A percentile compares a stretch with the other conserved stretches of the same genome.
phyloP scores from a whole-genome alignment of 1,139 yeast species.

The Nakaseomyces glabratus region DNA sequence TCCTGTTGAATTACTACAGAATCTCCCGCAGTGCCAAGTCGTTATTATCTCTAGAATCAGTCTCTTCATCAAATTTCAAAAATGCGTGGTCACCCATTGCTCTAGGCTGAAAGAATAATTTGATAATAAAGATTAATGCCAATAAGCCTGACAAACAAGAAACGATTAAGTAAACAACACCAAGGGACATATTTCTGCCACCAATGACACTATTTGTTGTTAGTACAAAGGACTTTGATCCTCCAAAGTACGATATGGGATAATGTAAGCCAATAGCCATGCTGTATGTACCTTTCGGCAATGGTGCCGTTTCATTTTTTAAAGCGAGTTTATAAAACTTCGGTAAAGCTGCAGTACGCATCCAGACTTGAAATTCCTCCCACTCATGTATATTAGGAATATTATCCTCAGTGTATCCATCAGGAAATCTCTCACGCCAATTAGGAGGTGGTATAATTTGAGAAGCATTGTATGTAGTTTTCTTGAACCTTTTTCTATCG shows the following conservation, averaged over 20 bases:
- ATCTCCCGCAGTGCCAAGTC: constrained; percentile 26
- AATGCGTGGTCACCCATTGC: constrained; percentile 37
- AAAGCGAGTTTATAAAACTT: constrained; percentile 73
- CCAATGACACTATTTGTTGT: constrained; percentile 85
- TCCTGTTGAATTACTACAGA: no score
- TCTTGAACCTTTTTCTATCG: constrained; percentile 69
- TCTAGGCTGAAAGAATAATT: constrained; percentile 41
- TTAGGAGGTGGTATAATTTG: constrained; percentile 94
- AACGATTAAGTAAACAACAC: constrained; percentile 81
- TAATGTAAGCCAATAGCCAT: constrained; percentile 72
- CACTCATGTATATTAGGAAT: constrained; percentile 72
- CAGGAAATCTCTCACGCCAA: constrained; percentile 77
- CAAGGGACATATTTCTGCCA: constrained; percentile 80
- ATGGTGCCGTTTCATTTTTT: constrained; percentile 60
- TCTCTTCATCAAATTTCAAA: constrained; percentile 29
- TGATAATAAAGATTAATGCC: constrained; percentile 38
- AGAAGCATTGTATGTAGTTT: constrained; percentile 57
- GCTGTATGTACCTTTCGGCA: constrained; percentile 62
- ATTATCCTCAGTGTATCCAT: constrained; percentile 79
- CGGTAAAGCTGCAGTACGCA: constrained; percentile 89
- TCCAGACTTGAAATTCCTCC: constrained; percentile 94
- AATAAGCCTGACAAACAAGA: constrained; percentile 66
- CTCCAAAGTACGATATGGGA: constrained; percentile 77
- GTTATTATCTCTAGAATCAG: constrained; percentile 8
- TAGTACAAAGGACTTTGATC: constrained; percentile 69